Percentiles rank a stretch among this genome's conserved stretches.
These are phyloP conservation scores for Pachysandra terminalis DNA, from an alignment of 164 flowering plant genomes.

Conservation along the genomic window DNA sequence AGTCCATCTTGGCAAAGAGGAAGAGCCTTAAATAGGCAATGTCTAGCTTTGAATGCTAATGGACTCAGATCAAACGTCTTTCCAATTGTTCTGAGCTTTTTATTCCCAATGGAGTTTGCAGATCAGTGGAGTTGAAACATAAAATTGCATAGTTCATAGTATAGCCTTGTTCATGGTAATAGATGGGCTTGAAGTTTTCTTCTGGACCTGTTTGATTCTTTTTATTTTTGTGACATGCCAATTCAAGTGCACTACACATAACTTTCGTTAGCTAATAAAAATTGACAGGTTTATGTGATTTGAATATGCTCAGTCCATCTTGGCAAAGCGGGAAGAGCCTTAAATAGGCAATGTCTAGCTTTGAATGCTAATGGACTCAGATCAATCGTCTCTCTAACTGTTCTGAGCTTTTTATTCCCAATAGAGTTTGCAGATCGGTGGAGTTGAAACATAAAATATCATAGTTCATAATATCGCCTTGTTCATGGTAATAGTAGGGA, in stretches of 20 bases:
- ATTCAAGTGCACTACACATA: neutral
- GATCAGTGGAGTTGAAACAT: conserved; percentile 13
- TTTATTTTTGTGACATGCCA: neutral
- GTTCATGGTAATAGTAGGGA: no score
- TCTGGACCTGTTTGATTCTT: neutral
- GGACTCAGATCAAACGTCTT: conserved; percentile 9
- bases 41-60: conserved; percentile 15
- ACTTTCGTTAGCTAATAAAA: neutral
- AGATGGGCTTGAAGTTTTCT: no score
- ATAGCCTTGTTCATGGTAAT: no score
- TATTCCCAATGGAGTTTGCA: conserved; percentile 4
- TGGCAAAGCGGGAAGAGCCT: conserved; percentile 7
- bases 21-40: conserved; percentile 5
- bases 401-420: neutral
- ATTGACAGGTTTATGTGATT: neutral
- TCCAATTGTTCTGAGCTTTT: conserved; percentile 2
- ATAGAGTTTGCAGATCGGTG: conserved; percentile 12
- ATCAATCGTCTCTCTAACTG: conserved; percentile 3
- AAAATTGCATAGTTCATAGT: neutral
- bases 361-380: conserved; percentile 16
- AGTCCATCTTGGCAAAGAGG: conserved; percentile 13
- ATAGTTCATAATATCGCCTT: no score
- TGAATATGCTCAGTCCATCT: conserved; percentile 6
- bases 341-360: conserved; percentile 8
- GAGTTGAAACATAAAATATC: conserved; percentile 7